Conservation (phyloP, 768 basidiomycete species). For the Psilocybe cubensis region DNA sequence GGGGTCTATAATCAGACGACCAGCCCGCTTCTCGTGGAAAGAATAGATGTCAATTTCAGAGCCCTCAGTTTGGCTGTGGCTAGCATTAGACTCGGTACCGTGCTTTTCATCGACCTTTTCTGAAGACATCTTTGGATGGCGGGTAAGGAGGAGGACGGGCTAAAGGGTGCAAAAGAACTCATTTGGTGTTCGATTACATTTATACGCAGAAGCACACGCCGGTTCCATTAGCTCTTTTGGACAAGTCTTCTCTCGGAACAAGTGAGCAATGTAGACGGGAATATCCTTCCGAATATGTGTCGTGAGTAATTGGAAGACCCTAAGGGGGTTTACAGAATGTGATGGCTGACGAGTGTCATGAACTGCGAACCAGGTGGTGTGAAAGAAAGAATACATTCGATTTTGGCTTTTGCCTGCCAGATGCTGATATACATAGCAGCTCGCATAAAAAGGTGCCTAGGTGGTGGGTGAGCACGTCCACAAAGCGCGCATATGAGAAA, state of each 20-base stretch:
- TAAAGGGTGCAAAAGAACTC: slow-evolving; percentile 4
- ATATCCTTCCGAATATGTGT: slow-evolving; percentile 6
- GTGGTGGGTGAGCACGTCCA: not conserved
- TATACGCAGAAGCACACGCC: slow-evolving; percentile 4
- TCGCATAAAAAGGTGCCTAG: slow-evolving; percentile 6
- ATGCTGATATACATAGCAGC: not conserved
- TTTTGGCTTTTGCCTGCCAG: slow-evolving; percentile 8
- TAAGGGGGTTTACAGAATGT: not conserved
- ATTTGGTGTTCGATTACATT: slow-evolving; percentile 6
- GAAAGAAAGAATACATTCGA: slow-evolving; percentile 1
- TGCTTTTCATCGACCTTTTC: slow-evolving; percentile 20
- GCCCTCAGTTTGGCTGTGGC: slow-evolving; percentile 7
- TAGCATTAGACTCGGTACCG: slow-evolving; percentile 12
- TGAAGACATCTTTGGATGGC: slow-evolving; percentile 15
- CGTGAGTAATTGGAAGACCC: slow-evolving; percentile 3
- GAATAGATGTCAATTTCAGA: slow-evolving; percentile 33
- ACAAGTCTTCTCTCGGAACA: slow-evolving; percentile 7
- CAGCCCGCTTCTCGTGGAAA: slow-evolving; percentile 59
- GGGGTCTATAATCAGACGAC: slow-evolving; percentile 47
- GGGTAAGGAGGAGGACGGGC: slow-evolving; percentile 9
- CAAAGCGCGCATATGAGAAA: slow-evolving; percentile 3
- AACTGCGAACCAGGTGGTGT: not conserved
- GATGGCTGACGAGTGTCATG: slow-evolving; percentile 16
- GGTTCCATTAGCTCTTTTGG: slow-evolving; percentile 7
- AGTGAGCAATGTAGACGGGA: slow-evolving; percentile 6